Base-by-base conservation (phyloP, 176 grass and related monocot genomes). In the Triticum dicoccoides region DNA sequence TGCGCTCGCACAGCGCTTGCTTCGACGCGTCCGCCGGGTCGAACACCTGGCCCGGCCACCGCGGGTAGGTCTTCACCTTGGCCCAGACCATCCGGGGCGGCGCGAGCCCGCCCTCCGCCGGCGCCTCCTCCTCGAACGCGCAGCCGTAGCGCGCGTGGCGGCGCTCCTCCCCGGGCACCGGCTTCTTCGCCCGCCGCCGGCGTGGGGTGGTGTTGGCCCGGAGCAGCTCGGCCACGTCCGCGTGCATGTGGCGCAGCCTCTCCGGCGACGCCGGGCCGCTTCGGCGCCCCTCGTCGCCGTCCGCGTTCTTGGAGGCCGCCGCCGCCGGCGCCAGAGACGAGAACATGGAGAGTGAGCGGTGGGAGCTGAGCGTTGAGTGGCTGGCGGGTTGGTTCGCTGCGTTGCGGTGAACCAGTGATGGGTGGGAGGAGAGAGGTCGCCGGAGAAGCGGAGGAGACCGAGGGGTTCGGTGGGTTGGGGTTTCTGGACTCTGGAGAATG, bases 11-110 rank as follows among this genome's bases (percentile, higher is more conserved):
- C 21, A 75, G 47, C 44, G 89, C 92, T 24, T 25, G 64, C 44
- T 5, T 42, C 23, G 95, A 95, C 59, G 95, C 95, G 74, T 91
- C 89, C 25, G 87, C 49, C 4, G 76, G 66, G 76, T 76, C 76
- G 65, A 97, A 88, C 68, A 97, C 90, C 79, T 93, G 85, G 4
- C 89, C 92, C 0, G 95, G 95, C 95, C 95, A 97, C 92, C 95
- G 93, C 54, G 95, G 92, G 74, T 97, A 87, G 63, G 51, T n/a
- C 88, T 8, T 73, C 32, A 97, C 90, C 86, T 94, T 97, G 49
- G 49, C 85, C 90, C 90, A 95, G 35, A 92, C 95, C 23, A 95
- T 51, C 69, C 86, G 83, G 2, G 83, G 75, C 33, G 86, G 52
- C 71, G 77, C 33, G 17, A 97, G 89, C 4, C 32, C 42, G 12